Evolutionary conservation across 2,329 filamentous ascomycete genomes (phyloP), one percentile per base, ranked within the genome.

Genomic region (Claviceps monticola): DNA sequence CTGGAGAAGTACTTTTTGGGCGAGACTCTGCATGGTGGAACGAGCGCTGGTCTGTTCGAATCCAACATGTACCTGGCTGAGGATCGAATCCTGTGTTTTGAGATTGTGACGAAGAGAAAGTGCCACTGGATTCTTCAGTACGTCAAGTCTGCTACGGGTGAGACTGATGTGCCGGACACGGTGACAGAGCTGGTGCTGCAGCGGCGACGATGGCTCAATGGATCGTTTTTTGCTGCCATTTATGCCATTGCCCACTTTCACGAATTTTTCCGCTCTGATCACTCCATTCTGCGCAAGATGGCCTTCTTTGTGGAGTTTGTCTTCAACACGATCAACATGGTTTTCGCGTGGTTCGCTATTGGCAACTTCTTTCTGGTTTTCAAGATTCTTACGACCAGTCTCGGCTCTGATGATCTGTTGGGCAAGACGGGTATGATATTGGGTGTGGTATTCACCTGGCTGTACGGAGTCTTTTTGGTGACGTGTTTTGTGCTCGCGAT

Each of bases 341-440:
- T 98, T 63, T 98, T 97, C 66, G 90, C 93, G 50, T 98, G 93
- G 93, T 97, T 98, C 65, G 88, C 86, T 61, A 93, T 97, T 63
- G 86, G 93, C 64, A 98, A 98, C 72, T 98, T 98, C 78, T 98
- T 97, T 78, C 73, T 98, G 63, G 91, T 98, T 59, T 98, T 98
- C 74, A 90, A 90, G 68, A 97, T 98, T 64, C 74, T 98, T 57
- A 97, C 91, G 1, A 84, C 82, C 11, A 95, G 90, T 61, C 74
- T 98, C 57, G 85, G 88, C 46, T 75, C 79, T 26, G 60, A 71
- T 0, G 67, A 77, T 36, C 76, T 96, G 26, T 77, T 96, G 2
- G 88, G 89, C 48, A 82, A 78, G 4, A 80, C 80, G 9, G 93
- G 93, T 51, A 80, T 80, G 41, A 82, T 95, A 53, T 74, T 98